Evolutionary conservation across 2,329 filamentous ascomycete genomes (phyloP).

Genomic region (Plenodomus lindquistii): DNA sequence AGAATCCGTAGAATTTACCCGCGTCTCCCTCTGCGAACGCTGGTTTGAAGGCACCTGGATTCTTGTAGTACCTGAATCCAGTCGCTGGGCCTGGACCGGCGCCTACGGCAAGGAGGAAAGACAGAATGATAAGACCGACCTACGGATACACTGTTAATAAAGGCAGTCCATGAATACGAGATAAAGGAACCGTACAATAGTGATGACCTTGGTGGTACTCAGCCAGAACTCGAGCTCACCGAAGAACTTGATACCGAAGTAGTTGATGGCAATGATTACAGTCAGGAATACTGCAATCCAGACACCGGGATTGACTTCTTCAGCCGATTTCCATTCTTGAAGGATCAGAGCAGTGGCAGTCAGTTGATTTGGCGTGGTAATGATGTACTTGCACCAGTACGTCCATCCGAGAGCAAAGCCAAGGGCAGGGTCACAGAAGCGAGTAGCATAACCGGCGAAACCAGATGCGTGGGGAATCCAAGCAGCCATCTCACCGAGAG

Average conservation of each 20-base stretch:
- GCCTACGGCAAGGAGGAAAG: slow-evolving; percentile 50
- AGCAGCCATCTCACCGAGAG: slow-evolving; percentile 81
- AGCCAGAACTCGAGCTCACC: slow-evolving; percentile 57
- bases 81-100: slow-evolving; percentile 47
- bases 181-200: slow-evolving; percentile 36
- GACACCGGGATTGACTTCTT: slow-evolving; percentile 74
- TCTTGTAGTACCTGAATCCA: slow-evolving; percentile 52
- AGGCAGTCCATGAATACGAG: no score
- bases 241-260: slow-evolving; percentile 62
- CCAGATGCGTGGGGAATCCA: slow-evolving; percentile 79
- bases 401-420: slow-evolving; percentile 74
- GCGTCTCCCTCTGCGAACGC: slow-evolving; percentile 40
- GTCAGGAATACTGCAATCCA: slow-evolving; percentile 68
- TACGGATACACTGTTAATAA: neutral
- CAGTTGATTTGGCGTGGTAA: slow-evolving; percentile 81
- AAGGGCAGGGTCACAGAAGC: slow-evolving; percentile 79
- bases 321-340: slow-evolving; percentile 71
- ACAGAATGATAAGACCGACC: slow-evolving; percentile 51
- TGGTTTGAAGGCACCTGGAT: slow-evolving; percentile 50
- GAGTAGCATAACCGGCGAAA: slow-evolving; percentile 78
- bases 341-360: slow-evolving; percentile 80
- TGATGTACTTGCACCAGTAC: slow-evolving; percentile 74
- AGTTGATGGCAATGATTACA: slow-evolving; percentile 50
- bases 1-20: slow-evolving; percentile 55
- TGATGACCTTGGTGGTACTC: slow-evolving; percentile 51